phyloP scores from a whole-genome alignment of 768 basidiomycete genomes.

The Suillus sp. region DNA sequence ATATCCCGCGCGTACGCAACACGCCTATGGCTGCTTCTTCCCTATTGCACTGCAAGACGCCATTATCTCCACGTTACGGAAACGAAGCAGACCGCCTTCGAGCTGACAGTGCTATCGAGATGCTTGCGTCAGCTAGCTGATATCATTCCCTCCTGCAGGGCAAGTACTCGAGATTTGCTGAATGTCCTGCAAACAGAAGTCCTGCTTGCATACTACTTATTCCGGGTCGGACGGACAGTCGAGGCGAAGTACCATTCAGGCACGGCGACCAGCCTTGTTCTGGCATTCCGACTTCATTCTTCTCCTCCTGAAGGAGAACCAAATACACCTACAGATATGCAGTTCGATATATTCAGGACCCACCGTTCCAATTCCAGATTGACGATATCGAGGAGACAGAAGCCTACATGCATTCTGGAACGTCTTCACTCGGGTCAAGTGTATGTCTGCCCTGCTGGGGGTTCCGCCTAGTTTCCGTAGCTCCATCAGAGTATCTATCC shows the following conservation, averaged over 20 bases:
- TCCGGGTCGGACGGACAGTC: constrained; percentile 56
- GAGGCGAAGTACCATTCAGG: constrained; percentile 62
- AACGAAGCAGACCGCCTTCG: constrained; percentile 41
- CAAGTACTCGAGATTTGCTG: constrained; percentile 42
- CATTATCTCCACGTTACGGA: constrained; percentile 49
- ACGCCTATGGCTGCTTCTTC: constrained; percentile 35
- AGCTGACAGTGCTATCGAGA: constrained; percentile 48
- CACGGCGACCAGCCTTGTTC: constrained; percentile 47
- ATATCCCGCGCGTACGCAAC: constrained; percentile 47
- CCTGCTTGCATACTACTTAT: constrained; percentile 67
- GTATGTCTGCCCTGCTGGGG: constrained; percentile 30
- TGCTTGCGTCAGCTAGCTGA: constrained; percentile 49
- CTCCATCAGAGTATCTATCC: constrained; percentile 37
- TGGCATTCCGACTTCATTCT: constrained; percentile 50
- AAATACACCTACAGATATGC: not conserved
- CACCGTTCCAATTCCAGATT: constrained; percentile 31
- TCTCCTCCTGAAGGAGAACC: not conserved
- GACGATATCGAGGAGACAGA: constrained; percentile 40
- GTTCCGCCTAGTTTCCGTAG: constrained; percentile 32
- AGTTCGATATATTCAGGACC: not conserved
- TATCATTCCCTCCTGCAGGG: constrained; percentile 42
- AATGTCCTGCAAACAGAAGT: constrained; percentile 64
- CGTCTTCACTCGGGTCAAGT: constrained; percentile 37
- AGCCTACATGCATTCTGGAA: constrained; percentile 43
- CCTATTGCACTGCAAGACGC: constrained; percentile 49